Conservation (phyloP, 768 basidiomycete species). For the Mycena crocata region DNA sequence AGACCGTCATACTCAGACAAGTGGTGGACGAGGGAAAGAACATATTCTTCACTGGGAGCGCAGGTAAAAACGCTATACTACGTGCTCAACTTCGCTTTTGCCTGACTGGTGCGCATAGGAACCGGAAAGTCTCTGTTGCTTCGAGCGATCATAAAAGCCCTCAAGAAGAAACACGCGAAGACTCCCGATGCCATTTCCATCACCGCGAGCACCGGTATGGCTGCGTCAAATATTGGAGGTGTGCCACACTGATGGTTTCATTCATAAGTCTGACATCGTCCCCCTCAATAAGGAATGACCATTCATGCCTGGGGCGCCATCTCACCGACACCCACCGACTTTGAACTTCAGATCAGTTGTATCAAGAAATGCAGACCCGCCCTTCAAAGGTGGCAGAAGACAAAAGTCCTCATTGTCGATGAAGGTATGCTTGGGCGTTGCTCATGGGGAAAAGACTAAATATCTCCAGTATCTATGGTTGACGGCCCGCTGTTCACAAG, state of each 20-base stretch:
- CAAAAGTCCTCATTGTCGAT: conserved; percentile 72
- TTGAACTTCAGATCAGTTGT: conserved; percentile 61
- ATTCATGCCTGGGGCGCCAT: conserved; percentile 84
- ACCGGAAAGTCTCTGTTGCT: conserved; percentile 88
- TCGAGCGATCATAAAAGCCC: conserved; percentile 74
- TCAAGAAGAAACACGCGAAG: conserved; percentile 60
- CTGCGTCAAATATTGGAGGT: conserved; percentile 79
- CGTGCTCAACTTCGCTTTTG: conserved; percentile 41
- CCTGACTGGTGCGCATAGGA: conserved; percentile 52
- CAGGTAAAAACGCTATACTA: conserved; percentile 61
- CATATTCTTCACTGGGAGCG: conserved; percentile 86
- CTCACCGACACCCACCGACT: conserved; percentile 67
- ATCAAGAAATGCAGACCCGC: conserved; percentile 78
- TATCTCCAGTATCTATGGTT: conserved; percentile 77
- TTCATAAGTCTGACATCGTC: conserved; percentile 53
- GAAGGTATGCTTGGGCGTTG: conserved; percentile 53
- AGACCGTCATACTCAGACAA: conserved; percentile 72
- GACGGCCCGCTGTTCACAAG: conserved; percentile 82
- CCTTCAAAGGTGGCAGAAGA: conserved; percentile 71
- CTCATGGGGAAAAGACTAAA: conserved; percentile 27
- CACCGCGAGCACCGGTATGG: conserved; percentile 81
- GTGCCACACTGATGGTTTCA: conserved; percentile 19
- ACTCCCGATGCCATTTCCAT: conserved; percentile 72
- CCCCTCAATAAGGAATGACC: conserved; percentile 66
- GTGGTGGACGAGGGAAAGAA: conserved; percentile 68